Evolutionary conservation across 495 filamentous ascomycete genomes (phyloP), one percentile per base, ranked within the genome.

Genomic region (Xylaria longipes): DNA sequence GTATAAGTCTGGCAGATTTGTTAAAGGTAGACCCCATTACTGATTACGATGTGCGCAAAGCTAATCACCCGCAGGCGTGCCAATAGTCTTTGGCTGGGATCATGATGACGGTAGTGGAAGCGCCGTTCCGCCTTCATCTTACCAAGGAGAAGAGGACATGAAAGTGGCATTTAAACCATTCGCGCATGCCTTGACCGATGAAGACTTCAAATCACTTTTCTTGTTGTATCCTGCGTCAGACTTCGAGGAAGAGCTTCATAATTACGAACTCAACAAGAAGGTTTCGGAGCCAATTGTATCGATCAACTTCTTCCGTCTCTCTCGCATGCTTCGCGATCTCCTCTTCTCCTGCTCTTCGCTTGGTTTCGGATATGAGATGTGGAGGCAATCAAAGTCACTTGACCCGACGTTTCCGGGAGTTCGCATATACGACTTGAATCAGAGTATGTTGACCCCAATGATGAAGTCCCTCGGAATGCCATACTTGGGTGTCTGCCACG

Each of bases 321-420:
- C 78, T 3, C 73, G 71, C 27, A 77, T 81, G 14, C 8, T 81
- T 29, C 68, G 78, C 0, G 79, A 81, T 27, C 48, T 81, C 0
- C 54, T 80, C 9, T 81, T 81, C 71, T 75, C 78, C 7, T 81
- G 79, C 31, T 78, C 78, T 4, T 73, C 71, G 1, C 67, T 80
- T 17, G 75, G 79, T 54, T 79, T 79, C 48, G 78, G 76, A 3
- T 71, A 67, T 20, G 68, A 77, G 8, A 76, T 78, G 65, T 39
- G 65, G 0, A 69, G 31, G 37, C 69, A 75, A 15, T 75, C 69
- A 0, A 70, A 67, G 54, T 27, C 54, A 0, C 29, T 41, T 1
- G 39, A 74, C 25, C 39, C 70, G 0, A 22, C 41, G 0, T 76
- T 71, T 35, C 20, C 72, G 0, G 70, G 74, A 9, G 77, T 78